Evolutionary conservation across 768 basidiomycete genomes (phyloP), one percentile per base, ranked within the genome.

Genomic region (Xerocomus spinulosus): DNA sequence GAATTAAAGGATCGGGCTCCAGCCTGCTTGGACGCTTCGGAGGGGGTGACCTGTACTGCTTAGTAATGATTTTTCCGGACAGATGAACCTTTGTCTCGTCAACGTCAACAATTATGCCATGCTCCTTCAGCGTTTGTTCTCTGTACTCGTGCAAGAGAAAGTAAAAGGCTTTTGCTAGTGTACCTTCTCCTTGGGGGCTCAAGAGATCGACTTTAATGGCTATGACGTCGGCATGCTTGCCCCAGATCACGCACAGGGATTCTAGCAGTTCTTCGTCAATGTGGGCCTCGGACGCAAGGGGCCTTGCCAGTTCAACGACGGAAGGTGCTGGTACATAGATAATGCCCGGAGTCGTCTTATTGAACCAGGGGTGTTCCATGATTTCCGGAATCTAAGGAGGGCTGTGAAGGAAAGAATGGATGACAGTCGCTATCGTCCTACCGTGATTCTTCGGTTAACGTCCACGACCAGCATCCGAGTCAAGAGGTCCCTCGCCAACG

Each of bases 381-480:
- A 98, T 89, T 52, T 93, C 85, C 0, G 83, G 77, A 67, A 98
- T 92, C 94, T 96, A 55, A 9, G 18, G 39, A 34, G 4, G 52
- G 28, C 17, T 51, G 46, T 45, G 9, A 57, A 21, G 21, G 26
- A 39, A 29, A 46, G 5, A 33, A 38, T n/a, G 30, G 36, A 39
- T 33, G 44, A 45, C 1, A n/a, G 15, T 1, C 13, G 26, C 2
- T 26, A 17, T 28, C 9, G 1, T 67, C 80, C 44, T 59, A 94
- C 94, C 28, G 84, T 83, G 52, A 96, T 93, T 18, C 94, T 74
- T 61, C 76, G 73, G 44, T 77, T 73, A 9, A 87, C 86, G 52
- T 97, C 86, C 12, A 94, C 87, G 23, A 91, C 81, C 28, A 98
- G 77, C 92, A 98, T 97, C 21, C 84, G 79, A 25, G 76, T 70